Percentiles rank a stretch among this genome's conserved stretches.
Conservation (phyloP, 2,329 filamentous ascomycete genomes). For the Amauroascus niger region DNA sequence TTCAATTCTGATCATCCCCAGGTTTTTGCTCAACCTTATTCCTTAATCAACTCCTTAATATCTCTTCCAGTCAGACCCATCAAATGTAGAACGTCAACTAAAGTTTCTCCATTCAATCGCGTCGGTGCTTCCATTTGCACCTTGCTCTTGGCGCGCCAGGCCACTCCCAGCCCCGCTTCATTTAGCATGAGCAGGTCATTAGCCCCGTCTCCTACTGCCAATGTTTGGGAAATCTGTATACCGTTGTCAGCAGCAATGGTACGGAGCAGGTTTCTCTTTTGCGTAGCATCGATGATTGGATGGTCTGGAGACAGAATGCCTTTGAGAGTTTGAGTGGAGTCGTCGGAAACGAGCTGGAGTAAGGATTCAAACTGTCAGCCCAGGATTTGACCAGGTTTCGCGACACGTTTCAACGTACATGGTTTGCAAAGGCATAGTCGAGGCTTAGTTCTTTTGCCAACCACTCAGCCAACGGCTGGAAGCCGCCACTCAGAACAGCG, state of each 20-base stretch:
- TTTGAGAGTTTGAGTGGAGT: constrained; percentile 42
- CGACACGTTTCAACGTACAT: constrained; percentile 41
- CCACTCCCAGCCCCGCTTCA: constrained; percentile 52
- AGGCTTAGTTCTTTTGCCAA: constrained; percentile 70
- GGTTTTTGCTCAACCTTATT: not conserved
- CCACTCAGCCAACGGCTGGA: constrained; percentile 81
- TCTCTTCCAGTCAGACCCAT: constrained; percentile 46
- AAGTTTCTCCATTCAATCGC: constrained; percentile 48
- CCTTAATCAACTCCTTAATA: constrained; percentile 35
- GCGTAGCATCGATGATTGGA: constrained; percentile 51
- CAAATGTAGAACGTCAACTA: constrained; percentile 51
- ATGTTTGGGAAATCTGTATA: constrained; percentile 45
- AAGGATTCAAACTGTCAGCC: constrained; percentile 1
- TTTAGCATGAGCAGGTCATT: constrained; percentile 58
- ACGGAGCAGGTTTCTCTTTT: constrained; percentile 48
- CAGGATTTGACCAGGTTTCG: constrained; percentile 2
- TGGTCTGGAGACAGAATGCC: constrained; percentile 46
- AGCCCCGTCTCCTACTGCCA: constrained; percentile 55
- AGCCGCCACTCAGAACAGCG: constrained; percentile 85
- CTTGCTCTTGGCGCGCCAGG: constrained; percentile 55
- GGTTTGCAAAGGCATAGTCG: constrained; percentile 82
- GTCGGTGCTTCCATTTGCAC: constrained; percentile 54
- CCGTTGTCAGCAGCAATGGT: constrained; percentile 47
- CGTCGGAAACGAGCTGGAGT: constrained; percentile 41
- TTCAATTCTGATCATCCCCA: not conserved